These are phyloP conservation scores for Sugiyamaella novakii DNA, from an alignment of 1,139 yeast species.

Conservation along the genomic window DNA sequence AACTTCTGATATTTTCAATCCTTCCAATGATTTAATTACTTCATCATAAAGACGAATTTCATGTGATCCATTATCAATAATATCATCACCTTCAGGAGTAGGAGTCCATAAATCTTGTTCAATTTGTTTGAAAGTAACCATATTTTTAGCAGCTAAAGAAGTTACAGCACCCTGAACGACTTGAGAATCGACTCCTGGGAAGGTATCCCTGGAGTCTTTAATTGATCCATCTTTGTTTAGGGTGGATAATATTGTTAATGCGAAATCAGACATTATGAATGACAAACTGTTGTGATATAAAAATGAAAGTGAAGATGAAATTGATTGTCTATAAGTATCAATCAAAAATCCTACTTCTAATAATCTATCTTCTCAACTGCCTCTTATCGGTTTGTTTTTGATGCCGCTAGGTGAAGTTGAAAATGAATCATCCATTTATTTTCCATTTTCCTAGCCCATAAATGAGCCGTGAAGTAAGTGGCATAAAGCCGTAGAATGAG, in stretches of 20 bases:
- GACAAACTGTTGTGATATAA: not conserved
- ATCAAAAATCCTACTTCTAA: no score
- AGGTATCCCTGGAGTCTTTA: constrained; percentile 61
- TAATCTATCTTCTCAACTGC: not conserved
- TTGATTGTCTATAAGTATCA: not conserved
- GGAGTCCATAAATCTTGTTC: constrained; percentile 78
- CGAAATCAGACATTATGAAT: constrained; percentile 48
- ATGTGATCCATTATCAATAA: constrained; percentile 80
- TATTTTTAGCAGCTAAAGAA: constrained; percentile 81
- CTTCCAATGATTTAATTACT: constrained; percentile 73
- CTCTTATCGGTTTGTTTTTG: no score
- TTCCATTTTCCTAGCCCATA: constrained; percentile 14
- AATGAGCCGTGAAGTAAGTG: no score
- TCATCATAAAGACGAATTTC: constrained; percentile 80
- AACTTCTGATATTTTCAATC: constrained; percentile 82
- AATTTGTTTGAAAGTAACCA: constrained; percentile 71
- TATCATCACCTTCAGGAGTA: constrained; percentile 81
- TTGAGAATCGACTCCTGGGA: constrained; percentile 57
- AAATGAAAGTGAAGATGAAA: constrained; percentile 3
- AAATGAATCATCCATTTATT: constrained; percentile 9
- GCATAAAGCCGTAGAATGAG: not conserved
- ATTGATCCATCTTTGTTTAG: constrained; percentile 62
- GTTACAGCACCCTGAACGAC: constrained; percentile 75
- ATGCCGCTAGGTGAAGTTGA: no score
- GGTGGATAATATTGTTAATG: constrained; percentile 58